A percentile compares a stretch with the other conserved stretches of the same genome.
Evolutionary conservation across 2,329 filamentous ascomycete genomes (phyloP).

Genomic region (Beauveria sp.): DNA sequence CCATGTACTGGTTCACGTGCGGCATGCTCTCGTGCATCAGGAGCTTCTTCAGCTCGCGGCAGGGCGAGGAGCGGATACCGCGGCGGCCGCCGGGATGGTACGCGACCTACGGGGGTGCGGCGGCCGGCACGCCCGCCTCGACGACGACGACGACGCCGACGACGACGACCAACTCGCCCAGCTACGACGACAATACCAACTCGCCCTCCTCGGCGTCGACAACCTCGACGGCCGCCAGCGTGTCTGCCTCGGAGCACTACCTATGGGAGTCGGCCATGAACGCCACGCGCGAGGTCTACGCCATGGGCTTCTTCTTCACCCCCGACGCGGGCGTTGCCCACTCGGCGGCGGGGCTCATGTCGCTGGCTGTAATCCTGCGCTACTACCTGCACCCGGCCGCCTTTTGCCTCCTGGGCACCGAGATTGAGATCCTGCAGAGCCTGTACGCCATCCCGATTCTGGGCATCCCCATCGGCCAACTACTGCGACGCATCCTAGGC

Average conservation of each 20-base stretch:
- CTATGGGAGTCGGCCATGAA: conserved; percentile 9
- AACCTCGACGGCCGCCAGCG: background rate
- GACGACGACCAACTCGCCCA: background rate
- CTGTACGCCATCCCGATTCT: background rate
- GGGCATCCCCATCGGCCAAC: conserved; percentile 5
- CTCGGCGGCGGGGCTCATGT: conserved; percentile 7
- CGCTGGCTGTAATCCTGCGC: conserved; percentile 5
- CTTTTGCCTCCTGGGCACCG: conserved; percentile 4
- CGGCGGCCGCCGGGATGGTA: background rate
- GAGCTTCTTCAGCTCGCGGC: conserved; percentile 6
- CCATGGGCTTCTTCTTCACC: conserved; percentile 6
- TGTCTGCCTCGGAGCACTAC: conserved; percentile 7
- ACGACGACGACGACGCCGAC: background rate
- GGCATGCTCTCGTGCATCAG: conserved; percentile 8
- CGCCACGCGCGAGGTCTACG: conserved; percentile 3
- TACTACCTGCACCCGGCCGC: conserved; percentile 7
- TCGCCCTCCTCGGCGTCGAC: background rate
- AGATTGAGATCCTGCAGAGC: conserved; percentile 1
- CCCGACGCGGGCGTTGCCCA: conserved; percentile 5
- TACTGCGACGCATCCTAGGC: background rate
- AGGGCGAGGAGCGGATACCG: conserved; percentile 1
- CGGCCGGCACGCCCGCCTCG: background rate
- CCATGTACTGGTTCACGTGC: conserved; percentile 13
- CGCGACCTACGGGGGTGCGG: background rate
- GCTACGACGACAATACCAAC: background rate